These are phyloP conservation scores for Quercus suber DNA, from an alignment of 306 rosid genomes.

Conservation along the genomic window DNA sequence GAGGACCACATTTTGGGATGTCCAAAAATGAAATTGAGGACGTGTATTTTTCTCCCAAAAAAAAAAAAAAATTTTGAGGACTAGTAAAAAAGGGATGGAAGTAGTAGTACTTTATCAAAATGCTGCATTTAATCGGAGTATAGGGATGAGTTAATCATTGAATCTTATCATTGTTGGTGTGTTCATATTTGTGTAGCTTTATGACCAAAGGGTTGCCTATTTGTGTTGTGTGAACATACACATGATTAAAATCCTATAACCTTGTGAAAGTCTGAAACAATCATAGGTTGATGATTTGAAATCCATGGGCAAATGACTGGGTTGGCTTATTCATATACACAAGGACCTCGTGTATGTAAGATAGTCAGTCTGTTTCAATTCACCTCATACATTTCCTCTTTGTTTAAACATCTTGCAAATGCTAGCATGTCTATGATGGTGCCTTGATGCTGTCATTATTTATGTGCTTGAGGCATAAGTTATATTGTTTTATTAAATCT, in stretches of 20 bases:
- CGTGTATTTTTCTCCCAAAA: too few relatives aligned
- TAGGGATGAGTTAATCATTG: not conserved
- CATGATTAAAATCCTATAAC: not conserved
- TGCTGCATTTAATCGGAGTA: not conserved
- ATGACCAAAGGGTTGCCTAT: not conserved
- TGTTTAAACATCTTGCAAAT: too few relatives aligned
- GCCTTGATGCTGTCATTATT: too few relatives aligned
- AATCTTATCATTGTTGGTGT: not conserved
- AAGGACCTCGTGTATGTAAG: not conserved
- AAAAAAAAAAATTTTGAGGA: too few relatives aligned
- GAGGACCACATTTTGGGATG: too few relatives aligned
- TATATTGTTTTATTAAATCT: not conserved
- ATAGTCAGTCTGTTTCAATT: not conserved
- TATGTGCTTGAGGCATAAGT: not conserved
- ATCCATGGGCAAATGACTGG: not conserved
- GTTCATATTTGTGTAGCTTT: not conserved
- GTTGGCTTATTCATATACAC: not conserved
- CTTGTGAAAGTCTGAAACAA: not conserved
- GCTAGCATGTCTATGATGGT: too few relatives aligned
- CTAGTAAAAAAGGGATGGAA: too few relatives aligned
- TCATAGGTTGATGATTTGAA: not conserved
- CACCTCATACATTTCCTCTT: too few relatives aligned
- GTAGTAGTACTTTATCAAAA: not conserved
- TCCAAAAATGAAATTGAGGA: too few relatives aligned
- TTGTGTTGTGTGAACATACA: not conserved